Conservation (phyloP, 1,139 yeast genomes). For the Debaryomyces udenii region DNA sequence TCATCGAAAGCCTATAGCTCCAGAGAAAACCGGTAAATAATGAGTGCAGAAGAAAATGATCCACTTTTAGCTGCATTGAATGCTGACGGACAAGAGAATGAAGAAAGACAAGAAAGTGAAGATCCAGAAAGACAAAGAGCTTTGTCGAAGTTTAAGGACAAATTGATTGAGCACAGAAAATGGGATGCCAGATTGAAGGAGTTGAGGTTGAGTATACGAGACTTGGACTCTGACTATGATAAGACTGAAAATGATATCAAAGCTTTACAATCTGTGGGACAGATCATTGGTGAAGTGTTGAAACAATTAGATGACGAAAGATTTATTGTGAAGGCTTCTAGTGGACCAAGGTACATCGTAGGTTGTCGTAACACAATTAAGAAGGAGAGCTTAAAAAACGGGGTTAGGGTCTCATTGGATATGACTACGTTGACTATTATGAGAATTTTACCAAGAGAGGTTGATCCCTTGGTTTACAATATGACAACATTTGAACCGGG, state of each 20-base stretch:
- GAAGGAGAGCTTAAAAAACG: conserved; percentile 82
- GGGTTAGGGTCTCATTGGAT: conserved; percentile 94
- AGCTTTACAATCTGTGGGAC: conserved; percentile 97
- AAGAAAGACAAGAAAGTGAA: conserved; percentile 33
- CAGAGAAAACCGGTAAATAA: conserved; percentile 8
- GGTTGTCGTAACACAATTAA: conserved; percentile 95
- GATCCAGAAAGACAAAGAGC: conserved; percentile 85
- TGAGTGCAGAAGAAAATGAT: conserved; percentile 69
- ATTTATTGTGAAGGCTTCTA: conserved; percentile 93
- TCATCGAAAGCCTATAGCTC: no score
- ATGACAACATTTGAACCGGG: conserved; percentile 99
- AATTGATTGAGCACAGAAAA: conserved; percentile 88
- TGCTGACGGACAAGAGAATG: conserved; percentile 34
- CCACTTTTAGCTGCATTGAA: conserved; percentile 74
- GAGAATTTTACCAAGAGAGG: conserved; percentile 97
- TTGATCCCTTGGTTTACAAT: conserved; percentile 96
- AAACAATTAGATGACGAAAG: conserved; percentile 95
- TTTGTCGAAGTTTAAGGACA: conserved; percentile 76
- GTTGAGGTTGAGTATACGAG: conserved; percentile 80
- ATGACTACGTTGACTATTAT: conserved; percentile 97
- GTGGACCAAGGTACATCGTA: conserved; percentile 97
- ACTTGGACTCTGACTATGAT: conserved; percentile 79
- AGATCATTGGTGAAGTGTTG: conserved; percentile 94
- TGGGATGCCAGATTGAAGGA: conserved; percentile 93
- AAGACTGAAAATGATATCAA: conserved; percentile 97